A percentile compares a stretch with the other conserved stretches of the same genome.
These are phyloP conservation scores for Pythium dissotocum DNA, from an alignment of 352 stramenopile species.

Conservation along the genomic window DNA sequence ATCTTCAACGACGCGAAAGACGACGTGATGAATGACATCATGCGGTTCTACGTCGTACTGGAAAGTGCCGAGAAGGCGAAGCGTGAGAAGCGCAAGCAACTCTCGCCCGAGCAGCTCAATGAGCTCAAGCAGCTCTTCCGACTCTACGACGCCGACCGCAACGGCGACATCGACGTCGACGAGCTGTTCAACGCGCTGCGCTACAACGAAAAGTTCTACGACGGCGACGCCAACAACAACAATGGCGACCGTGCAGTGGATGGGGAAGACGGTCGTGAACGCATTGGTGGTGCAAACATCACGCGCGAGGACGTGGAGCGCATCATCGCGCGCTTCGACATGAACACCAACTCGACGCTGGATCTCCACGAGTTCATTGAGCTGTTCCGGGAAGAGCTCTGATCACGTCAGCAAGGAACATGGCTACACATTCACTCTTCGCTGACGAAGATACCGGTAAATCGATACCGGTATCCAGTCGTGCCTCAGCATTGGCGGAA, in stretches of 20 bases:
- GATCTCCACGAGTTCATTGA: slow-evolving; percentile 81
- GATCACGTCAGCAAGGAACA: slow-evolving; percentile 18
- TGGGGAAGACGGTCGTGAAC: not conserved
- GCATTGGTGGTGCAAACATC: slow-evolving; percentile 16
- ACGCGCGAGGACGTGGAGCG: slow-evolving; percentile 62
- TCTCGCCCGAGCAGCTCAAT: slow-evolving; percentile 54
- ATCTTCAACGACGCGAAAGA: slow-evolving; percentile 55
- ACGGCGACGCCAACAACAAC: slow-evolving; percentile 28
- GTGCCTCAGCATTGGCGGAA: not conserved
- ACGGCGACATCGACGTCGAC: slow-evolving; percentile 66
- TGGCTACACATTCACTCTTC: slow-evolving; percentile 13
- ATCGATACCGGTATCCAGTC: not conserved
- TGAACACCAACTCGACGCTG: slow-evolving; percentile 69
- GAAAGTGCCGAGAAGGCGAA: slow-evolving; percentile 56
- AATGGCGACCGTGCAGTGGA: not conserved
- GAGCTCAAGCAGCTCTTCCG: slow-evolving; percentile 70
- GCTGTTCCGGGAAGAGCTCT: slow-evolving; percentile 74
- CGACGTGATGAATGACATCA: slow-evolving; percentile 53
- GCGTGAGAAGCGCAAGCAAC: slow-evolving; percentile 48
- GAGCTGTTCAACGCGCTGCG: slow-evolving; percentile 66
- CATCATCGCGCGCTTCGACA: slow-evolving; percentile 78
- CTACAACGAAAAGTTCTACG: slow-evolving; percentile 79
- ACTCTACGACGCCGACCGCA: slow-evolving; percentile 69
- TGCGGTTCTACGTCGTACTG: slow-evolving; percentile 53
- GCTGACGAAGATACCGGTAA: slow-evolving; percentile 5